Percentiles rank a stretch among this genome's conserved stretches.
These are phyloP conservation scores for Termitomyces sp. DNA, from an alignment of 768 basidiomycete genomes.

Conservation along the genomic window DNA sequence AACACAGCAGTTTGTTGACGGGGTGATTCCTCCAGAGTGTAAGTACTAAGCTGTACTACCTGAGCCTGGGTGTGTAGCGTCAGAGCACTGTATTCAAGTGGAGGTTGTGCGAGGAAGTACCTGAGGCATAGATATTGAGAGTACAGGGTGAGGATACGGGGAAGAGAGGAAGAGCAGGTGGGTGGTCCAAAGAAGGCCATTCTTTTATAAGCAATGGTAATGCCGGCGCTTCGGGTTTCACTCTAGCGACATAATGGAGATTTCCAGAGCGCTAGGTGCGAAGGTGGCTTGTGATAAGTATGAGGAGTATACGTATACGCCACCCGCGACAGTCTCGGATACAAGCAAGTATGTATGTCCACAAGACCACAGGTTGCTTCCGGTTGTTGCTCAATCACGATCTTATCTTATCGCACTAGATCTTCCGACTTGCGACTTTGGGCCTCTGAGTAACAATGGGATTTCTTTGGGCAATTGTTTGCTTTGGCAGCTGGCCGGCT, in stretches of 20 bases:
- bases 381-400: neutral
- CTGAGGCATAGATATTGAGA: conserved; percentile 9
- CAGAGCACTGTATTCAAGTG: neutral
- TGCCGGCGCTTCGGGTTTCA: conserved; percentile 14
- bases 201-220: conserved; percentile 10
- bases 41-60: conserved; percentile 2
- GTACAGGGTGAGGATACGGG: neutral
- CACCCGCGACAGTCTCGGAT: conserved; percentile 10
- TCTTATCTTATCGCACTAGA: conserved; percentile 9
- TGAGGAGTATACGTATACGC: neutral
- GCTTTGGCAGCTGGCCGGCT: neutral
- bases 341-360: neutral
- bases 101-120: neutral
- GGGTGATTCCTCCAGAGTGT: conserved; percentile 3
- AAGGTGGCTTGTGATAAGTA: neutral
- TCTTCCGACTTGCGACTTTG: neutral
- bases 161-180: neutral
- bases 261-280: neutral
- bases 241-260: conserved; percentile 4
- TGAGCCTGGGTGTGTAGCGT: neutral
- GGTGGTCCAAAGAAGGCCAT: conserved; percentile 1
- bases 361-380: neutral
- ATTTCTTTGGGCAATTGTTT: neutral
- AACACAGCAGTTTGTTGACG: neutral
- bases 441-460: neutral